A percentile compares a stretch with the other conserved stretches of the same genome.
Conservation (phyloP, 1,139 yeast genomes). For the Groenewaldozyma auringiensis region DNA sequence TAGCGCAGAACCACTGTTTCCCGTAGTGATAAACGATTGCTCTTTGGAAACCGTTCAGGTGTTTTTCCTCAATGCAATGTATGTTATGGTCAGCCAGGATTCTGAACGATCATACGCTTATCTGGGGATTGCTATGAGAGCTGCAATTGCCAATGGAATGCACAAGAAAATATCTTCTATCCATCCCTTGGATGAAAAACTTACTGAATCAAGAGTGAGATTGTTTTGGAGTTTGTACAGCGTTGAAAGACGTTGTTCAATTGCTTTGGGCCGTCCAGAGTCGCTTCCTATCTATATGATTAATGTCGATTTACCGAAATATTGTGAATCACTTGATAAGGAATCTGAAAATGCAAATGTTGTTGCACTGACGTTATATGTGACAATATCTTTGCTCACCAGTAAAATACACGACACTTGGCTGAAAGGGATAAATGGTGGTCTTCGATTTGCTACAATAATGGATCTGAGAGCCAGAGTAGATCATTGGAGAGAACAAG, state of each 20-base stretch:
- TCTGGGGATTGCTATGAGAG: constrained; percentile 7
- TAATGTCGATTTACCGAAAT: constrained; percentile 2
- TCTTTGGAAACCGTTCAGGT: constrained; percentile 5
- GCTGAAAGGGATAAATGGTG: constrained; percentile 4
- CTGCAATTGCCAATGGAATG: constrained; percentile 5
- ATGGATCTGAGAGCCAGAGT: constrained; percentile 2
- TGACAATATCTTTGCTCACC: constrained; percentile 6
- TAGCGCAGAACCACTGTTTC: constrained; percentile 5
- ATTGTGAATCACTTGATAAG: constrained; percentile 3
- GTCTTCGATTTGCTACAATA: constrained; percentile 2
- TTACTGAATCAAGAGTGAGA: constrained; percentile 3
- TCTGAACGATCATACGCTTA: constrained; percentile 3
- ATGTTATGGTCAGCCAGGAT: constrained; percentile 5
- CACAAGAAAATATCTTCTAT: not conserved
- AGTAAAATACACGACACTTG: constrained; percentile 6
- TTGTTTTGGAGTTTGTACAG: constrained; percentile 9
- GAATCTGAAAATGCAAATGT: constrained; percentile 2
- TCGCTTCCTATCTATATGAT: constrained; percentile 3
- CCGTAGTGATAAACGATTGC: constrained; percentile 1
- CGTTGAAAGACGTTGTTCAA: constrained; percentile 5
- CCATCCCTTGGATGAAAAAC: not conserved
- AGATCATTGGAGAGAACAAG: constrained; percentile 6
- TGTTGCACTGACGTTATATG: constrained; percentile 2
- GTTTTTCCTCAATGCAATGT: constrained; percentile 7
- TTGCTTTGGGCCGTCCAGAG: constrained; percentile 8